Evolutionary conservation across 2,329 filamentous ascomycete species (phyloP).

Genomic region (Sodiomyces alkalinus): DNA sequence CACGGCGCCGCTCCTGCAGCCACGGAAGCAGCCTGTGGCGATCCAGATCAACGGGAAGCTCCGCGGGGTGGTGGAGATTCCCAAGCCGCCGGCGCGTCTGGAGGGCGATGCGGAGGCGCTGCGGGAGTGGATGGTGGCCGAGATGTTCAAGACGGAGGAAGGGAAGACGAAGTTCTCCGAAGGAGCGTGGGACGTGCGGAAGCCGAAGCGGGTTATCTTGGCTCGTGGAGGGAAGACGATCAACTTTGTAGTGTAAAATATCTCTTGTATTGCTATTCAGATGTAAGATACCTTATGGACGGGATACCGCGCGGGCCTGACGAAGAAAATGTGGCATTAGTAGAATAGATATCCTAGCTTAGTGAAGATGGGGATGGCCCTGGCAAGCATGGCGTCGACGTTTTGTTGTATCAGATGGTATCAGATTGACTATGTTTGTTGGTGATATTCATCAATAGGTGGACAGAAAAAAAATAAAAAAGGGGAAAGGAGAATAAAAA

Average conservation of each 20-base stretch:
- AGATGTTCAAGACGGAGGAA: constrained; percentile 45
- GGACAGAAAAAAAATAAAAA: no score
- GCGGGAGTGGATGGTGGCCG: constrained; percentile 43
- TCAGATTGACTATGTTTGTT: no score
- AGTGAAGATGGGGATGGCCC: no score
- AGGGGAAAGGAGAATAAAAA: no score
- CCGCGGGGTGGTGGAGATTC: constrained; percentile 51
- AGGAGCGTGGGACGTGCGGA: constrained; percentile 26
- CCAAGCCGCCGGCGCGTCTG: constrained; percentile 28
- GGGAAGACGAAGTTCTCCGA: constrained; percentile 40
- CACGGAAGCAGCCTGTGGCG: constrained; percentile 39
- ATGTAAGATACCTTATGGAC: no score
- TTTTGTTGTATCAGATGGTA: no score
- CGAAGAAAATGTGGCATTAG: no score
- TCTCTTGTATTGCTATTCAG: no score
- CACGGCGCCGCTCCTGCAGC: constrained; percentile 31
- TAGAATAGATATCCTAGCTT: no score
- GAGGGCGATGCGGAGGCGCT: constrained; percentile 29
- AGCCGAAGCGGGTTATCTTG: constrained; percentile 50
- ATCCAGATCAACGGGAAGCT: constrained; percentile 74
- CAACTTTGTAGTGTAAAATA: constrained; percentile 51
- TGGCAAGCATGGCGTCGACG: no score
- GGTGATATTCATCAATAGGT: no score
- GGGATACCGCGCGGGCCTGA: no score
- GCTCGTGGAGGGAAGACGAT: constrained; percentile 52